Base-by-base conservation (phyloP, 345 rosid species). In the Murraya koenigii region DNA sequence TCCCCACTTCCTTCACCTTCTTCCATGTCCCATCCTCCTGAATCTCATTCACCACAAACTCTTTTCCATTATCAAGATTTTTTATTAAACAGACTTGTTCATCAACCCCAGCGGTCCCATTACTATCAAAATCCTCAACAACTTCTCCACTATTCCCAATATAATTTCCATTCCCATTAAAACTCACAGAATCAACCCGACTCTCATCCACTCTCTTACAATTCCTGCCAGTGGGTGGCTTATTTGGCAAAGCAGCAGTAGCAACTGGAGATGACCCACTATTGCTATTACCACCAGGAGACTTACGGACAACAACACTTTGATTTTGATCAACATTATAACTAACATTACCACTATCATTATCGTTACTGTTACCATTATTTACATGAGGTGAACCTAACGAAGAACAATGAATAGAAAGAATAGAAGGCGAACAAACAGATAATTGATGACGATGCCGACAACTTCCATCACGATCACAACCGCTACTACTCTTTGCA, bases 11-110 rank as follows among this genome's bases (percentile, higher is more conserved):
- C 80, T 90, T 89, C 6, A 96, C 87, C 82, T 91, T 89, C 58
- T 95, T 87, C 88, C 90, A 90, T 54, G 75, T 86, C 82, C 98
- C 97, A 67, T 92, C 98, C 79, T 92, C 93, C 82, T 84, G 86
- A 79, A 91, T 74, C 90, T 93, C 98, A 64, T 95, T 92, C 68
- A 93, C 93, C 77, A 95, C 92, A 84, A 96, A 94, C 83, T 91
- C 88, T 71, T 90, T 87, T 66, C 98, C 99, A 69, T 90, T 90
- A 79, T 94, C 99, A 22, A 96, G 97, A 85, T 96, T 89, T 87
- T 84, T 91, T 35, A 96, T 90, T 4, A 90, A 84, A 82, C 98
- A 92, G 55, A 74, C 89, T 72, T 84, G 87, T 61, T 82, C 86
- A 77, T 80, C 76, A 10, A 78, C 55, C 32, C 70, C 77, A 0